Evolutionary conservation across 2,329 filamentous ascomycete genomes (phyloP).

Genomic region (Aspergillus spinulosporus): DNA sequence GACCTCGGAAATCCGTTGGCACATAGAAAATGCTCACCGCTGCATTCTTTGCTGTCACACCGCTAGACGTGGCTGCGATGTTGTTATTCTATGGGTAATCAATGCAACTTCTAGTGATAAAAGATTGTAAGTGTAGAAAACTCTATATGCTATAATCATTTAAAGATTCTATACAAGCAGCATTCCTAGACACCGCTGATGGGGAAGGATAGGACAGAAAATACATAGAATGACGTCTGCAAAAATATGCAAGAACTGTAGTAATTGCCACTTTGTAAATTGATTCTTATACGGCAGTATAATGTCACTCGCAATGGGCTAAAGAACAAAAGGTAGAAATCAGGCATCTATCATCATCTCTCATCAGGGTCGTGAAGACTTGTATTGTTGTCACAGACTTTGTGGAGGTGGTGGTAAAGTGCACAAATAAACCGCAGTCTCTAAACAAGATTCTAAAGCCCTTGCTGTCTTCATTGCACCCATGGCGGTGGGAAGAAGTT

Average conservation of each 20-base stretch:
- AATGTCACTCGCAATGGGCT: constrained; percentile 35
- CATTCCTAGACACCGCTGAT: neutral
- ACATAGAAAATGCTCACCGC: neutral
- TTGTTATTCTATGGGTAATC: neutral
- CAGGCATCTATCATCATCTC: constrained; percentile 47
- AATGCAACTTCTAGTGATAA: constrained; percentile 4
- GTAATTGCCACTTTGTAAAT: constrained; percentile 27
- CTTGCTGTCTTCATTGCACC: constrained; percentile 22
- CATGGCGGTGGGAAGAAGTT: constrained; percentile 35
- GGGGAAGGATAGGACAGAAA: neutral
- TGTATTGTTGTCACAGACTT: constrained; percentile 31
- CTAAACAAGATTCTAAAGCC: constrained; percentile 13
- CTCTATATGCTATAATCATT: constrained; percentile 1
- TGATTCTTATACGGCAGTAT: constrained; percentile 32
- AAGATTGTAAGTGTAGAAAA: neutral
- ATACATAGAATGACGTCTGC: neutral
- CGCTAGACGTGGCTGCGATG: neutral
- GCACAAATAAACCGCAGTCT: constrained; percentile 30
- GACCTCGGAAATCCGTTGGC: neutral
- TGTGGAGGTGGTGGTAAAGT: constrained; percentile 43
- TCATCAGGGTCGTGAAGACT: constrained; percentile 46
- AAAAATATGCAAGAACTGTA: constrained; percentile 1
- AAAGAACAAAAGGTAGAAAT: constrained; percentile 36
- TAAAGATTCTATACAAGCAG: constrained; percentile 11
- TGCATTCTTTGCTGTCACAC: constrained; percentile 7